Percentiles rank a stretch among this genome's conserved stretches.
Evolutionary conservation across 352 stramenopile genomes (phyloP).

Genomic region (Pythium rishiriense): DNA sequence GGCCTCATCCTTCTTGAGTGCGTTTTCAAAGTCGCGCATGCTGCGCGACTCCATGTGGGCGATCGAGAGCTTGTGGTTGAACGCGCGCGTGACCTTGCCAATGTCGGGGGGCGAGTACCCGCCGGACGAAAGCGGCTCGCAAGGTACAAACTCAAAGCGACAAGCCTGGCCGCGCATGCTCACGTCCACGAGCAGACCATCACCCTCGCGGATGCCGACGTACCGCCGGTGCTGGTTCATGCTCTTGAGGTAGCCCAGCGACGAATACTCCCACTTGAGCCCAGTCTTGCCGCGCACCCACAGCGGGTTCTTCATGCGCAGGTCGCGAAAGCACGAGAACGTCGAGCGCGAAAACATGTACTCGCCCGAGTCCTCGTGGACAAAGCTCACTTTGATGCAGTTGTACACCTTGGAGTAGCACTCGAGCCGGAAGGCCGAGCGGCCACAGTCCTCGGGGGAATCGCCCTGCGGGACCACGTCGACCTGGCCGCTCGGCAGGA

Average conservation of each 20-base stretch:
- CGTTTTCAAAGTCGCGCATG: constrained; percentile 71
- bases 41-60: constrained; percentile 73
- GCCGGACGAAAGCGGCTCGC: constrained; percentile 32
- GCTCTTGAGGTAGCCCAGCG: constrained; percentile 77
- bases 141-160: constrained; percentile 78
- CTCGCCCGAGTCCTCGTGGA: constrained; percentile 55
- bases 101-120: constrained; percentile 67
- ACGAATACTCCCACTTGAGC: constrained; percentile 82
- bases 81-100: constrained; percentile 67
- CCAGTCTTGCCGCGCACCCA: constrained; percentile 61
- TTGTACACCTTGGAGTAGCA: constrained; percentile 85
- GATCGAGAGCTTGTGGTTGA: constrained; percentile 69
- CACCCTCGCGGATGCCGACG: constrained; percentile 65
- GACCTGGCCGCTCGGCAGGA: constrained; percentile 52
- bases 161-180: constrained; percentile 83
- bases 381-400: constrained; percentile 85
- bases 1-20: constrained; percentile 9
- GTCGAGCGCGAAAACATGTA: constrained; percentile 88
- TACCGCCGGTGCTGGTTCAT: constrained; percentile 90
- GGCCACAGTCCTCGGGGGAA: constrained; percentile 45
- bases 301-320: constrained; percentile 75
- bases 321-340: constrained; percentile 81
- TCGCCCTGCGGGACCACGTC: constrained; percentile 49
- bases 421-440: constrained; percentile 71
- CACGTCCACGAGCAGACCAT: constrained; percentile 77